Evolutionary conservation across 202 grass and related monocot genomes (phyloP), one percentile per base, ranked within the genome.

Genomic region (Carex arenaria): DNA sequence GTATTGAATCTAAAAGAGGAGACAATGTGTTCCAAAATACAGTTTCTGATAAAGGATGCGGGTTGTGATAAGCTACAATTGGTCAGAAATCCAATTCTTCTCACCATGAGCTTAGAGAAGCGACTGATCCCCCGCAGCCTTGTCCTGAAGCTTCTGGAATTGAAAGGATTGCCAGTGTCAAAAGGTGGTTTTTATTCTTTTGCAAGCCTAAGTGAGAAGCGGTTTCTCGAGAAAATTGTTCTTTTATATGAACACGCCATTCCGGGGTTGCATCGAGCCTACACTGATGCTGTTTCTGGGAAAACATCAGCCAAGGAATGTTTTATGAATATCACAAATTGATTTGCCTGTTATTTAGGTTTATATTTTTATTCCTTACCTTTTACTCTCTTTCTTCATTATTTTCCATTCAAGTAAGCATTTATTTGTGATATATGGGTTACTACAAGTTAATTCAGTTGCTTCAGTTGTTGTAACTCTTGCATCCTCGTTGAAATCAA

Each of bases 21-120:
- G n/a, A 56, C 0, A 1, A 57, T 86, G 62, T 53, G 13, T 7
- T 67, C n/a, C 31, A 86, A 86, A 67, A 61, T 86, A 23, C 10
- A 86, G 32, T 86, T 86, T 72, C 67, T 61, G n/a, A 26, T 72
- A 23, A 61, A 80, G 62, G 64, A 80, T 61, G 63, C 49, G 7
- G 76, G 84, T 3, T 70, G 34, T n/a, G 20, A 40, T 10, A 54
- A 76, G 22, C 45, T 42, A 2, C 51, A 18, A 38, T 31, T 68
- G 65, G 8, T 68, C 5, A 17, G 11, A 8, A 38, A 68, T 40
- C 32, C 65, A 61, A 0, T 7, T 20, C 12, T 86, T 20, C 20
- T 86, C 22, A 42, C 17, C 0, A 36, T 14, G 7, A 71, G 76
- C 38, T 62, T 86, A 64, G 74, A 86, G 5, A 86, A 86, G 84